Conservation (phyloP, 1,139 yeast species). For the Hyphopichia wangnamkhiaoensis region DNA sequence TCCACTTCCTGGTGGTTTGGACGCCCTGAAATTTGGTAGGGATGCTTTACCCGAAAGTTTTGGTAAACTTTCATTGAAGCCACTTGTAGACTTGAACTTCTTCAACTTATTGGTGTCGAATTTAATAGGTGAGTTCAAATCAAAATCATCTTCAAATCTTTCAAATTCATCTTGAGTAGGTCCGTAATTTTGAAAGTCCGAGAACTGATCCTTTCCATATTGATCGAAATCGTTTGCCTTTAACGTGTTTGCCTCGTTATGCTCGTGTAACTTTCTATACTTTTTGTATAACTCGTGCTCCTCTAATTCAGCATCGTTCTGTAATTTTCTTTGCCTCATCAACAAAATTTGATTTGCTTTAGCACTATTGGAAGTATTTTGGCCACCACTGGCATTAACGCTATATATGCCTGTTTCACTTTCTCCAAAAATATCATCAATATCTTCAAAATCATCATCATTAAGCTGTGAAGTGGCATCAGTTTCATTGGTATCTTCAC, state of each 20-base stretch:
- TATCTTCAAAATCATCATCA: conserved; percentile 44
- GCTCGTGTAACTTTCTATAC: conserved; percentile 15
- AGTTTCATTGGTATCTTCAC: conserved; percentile 40
- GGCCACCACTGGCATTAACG: conserved; percentile 11
- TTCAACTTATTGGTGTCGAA: conserved; percentile 12
- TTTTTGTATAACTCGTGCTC: conserved; percentile 29
- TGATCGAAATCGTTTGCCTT: conserved; percentile 30
- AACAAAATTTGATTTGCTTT: conserved; percentile 18
- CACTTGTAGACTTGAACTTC: conserved; percentile 6
- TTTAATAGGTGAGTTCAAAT: conserved; percentile 19
- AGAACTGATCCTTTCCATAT: conserved; percentile 15
- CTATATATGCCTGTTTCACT: conserved; percentile 39
- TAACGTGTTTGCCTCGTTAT: conserved; percentile 27
- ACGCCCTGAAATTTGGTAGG: conserved; percentile 23
- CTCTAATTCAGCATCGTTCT: conserved; percentile 37
- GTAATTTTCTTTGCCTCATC: conserved; percentile 28
- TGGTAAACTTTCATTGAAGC: neutral
- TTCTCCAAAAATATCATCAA: conserved; percentile 41
- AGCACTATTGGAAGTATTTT: conserved; percentile 1
- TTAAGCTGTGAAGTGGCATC: conserved; percentile 42
- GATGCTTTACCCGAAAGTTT: too few species aligned
- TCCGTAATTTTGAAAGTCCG: conserved; percentile 37
- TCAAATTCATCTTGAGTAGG: conserved; percentile 42
- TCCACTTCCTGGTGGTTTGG: conserved; percentile 10
- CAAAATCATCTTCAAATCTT: conserved; percentile 41